These are phyloP conservation scores for Boletus sp. DNA, from an alignment of 768 basidiomycete genomes.

Conservation along the genomic window DNA sequence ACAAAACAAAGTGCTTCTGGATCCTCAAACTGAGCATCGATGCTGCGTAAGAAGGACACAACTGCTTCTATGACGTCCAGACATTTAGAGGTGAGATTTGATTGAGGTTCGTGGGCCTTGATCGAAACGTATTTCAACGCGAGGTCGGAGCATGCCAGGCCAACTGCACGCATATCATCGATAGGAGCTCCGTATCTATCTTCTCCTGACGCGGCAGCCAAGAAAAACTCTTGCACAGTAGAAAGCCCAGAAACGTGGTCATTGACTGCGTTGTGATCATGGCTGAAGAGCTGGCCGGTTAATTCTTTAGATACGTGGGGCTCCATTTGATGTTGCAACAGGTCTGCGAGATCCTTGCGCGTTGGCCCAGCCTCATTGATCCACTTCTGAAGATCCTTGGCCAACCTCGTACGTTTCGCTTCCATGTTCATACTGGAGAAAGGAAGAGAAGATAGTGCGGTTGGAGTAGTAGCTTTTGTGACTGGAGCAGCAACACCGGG, in stretches of 20 bases:
- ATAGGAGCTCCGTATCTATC: conserved; percentile 46
- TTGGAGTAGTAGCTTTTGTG: conserved; percentile 34
- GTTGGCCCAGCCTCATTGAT: conserved; percentile 82
- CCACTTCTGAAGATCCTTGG: conserved; percentile 81
- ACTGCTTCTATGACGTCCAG: conserved; percentile 84
- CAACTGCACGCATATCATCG: conserved; percentile 57
- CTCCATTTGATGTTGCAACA: conserved; percentile 91
- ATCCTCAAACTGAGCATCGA: conserved; percentile 80
- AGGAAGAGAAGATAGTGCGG: conserved; percentile 33
- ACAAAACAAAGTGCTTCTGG: conserved; percentile 85
- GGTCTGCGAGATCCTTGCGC: conserved; percentile 83
- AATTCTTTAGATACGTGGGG: conserved; percentile 75
- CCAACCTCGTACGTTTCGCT: conserved; percentile 61
- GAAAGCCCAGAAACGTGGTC: conserved; percentile 83
- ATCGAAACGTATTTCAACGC: conserved; percentile 92
- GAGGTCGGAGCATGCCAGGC: conserved; percentile 87
- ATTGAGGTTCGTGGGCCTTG: conserved; percentile 86
- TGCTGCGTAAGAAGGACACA: conserved; percentile 67
- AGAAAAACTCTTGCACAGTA: conserved; percentile 73
- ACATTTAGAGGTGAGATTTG: conserved; percentile 84
- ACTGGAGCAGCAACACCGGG: conserved; percentile 35
- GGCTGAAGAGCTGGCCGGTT: conserved; percentile 80
- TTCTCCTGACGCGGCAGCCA: conserved; percentile 52
- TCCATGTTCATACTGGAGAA: conserved; percentile 34
- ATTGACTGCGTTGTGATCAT: conserved; percentile 93